Base-by-base conservation (phyloP, 768 basidiomycete species). In the Tulasnella sp. region DNA sequence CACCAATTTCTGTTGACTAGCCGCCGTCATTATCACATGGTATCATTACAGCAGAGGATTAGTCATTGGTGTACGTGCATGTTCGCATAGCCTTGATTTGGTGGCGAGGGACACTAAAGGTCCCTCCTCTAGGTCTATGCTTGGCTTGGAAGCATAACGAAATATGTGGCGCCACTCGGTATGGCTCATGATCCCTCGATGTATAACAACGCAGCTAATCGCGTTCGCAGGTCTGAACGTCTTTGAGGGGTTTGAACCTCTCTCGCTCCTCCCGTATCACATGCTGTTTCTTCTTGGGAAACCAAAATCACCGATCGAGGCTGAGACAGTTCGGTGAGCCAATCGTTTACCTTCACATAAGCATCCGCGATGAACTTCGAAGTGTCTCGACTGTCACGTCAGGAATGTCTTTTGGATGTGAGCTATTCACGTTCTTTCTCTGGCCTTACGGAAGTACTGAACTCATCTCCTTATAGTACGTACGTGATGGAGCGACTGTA, bases 381-480 rank as follows among this genome's bases (percentile, higher is more conserved):
- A 34, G 2, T 5, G 18, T 74, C 11, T 1, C 16, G 12, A 8
- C 64, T 37, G 28, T 40, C 9, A n/a, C 9, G 6, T 12, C 73
- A 80, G 79, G 48, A 80, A 73, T 48, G 28, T 75, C 3, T 80
- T 80, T 54, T 80, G 79, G 79, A 34, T 74, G 79, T 80, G 58
- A 41, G 79, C 41, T 24, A n/a, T 14, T 14, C 24, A 18, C 31
- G 41, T 40, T 14, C 16, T 7, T 0, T 16, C 31, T 4, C 11
- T 12, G 20, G 3, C 1, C 18, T 34, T 8, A 22, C 74, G 22
- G 46, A 41, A 75, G 2, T 1, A 16, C 14, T 74, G 20, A 46
- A 18, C 11, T 50, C 28, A 37, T 31, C 34, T 48, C 46, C 12
- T 16, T 69, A 8, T 75, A 80, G 79, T 14, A 40, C 48, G 9